Base-by-base conservation (phyloP, 768 basidiomycete genomes). In the Podaxis sp. region DNA sequence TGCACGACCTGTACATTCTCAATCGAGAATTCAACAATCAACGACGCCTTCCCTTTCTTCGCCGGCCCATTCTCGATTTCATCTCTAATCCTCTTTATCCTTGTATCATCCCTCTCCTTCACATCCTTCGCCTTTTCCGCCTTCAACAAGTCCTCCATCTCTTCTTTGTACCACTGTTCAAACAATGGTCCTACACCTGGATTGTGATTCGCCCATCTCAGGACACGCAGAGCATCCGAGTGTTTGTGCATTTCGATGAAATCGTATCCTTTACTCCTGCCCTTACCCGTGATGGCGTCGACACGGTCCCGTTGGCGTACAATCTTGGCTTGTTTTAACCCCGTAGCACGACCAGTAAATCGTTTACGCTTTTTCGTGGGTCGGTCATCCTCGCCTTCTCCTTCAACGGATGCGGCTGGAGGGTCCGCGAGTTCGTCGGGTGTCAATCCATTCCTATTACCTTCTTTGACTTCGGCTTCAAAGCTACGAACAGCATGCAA, bases 151-250 rank as follows among this genome's bases (percentile, higher is more conserved):
- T 86, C 85, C 64, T 81, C 71, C 59, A 84, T 75, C 71, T 97
- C 95, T 55, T 89, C 89, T 69, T 87, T 88, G 89, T 90, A 94
- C 97, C 96, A 95, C 58, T 78, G 79, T 66, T 84, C 81, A 69
- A 95, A 87, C 61, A 98, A 76, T 4, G 72, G 67, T 1, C 80
- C 83, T 0, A 91, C 82, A 3, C 80, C 84, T 0, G 84, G 75
- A 71, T 97, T 96, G 71, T 94, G 95, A 77, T 99, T 99, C 28
- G 92, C 90, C 93, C 93, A 99, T 37, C 97, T 84, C 50, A 99
- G 76, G 4, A 98, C 89, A 26, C 92, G 89, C 24, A 99, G 78
- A 5, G 96, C 95, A 72, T 99, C 94, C 4, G 89, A 87, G 68
- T 99, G 97, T 28, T 79, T 84, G 53, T 87, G 78, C 84, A 97